Evolutionary conservation across 2,329 filamentous ascomycete genomes (phyloP), one percentile per base, ranked within the genome.

Genomic region (Clarireedia homoeocarpa): DNA sequence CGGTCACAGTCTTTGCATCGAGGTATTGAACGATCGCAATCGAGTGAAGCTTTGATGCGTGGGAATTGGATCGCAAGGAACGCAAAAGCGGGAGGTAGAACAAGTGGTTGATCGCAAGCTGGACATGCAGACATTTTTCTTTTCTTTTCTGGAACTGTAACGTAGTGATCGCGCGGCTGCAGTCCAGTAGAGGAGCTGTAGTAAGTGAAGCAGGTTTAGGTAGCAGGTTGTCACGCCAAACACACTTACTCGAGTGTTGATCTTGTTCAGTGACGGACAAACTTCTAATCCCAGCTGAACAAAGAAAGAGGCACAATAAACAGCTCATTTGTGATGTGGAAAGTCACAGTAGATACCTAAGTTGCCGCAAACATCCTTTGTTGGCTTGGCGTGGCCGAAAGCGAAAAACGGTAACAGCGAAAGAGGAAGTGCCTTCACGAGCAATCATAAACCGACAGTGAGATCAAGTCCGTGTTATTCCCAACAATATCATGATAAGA

Each of bases 1-100:
- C 61, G 53, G 34, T 67, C 63, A 53, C 66, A 68, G 5, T 61
- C 53, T 27, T 59, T 59, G 56, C 66, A 68, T 20, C 63, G 59
- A 9, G 56, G 55, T 17, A 60, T 51, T 1, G 34, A 52, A 6
- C 61, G 65, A 45, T 67, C 58, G 46, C 67, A 53, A 45, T 42
- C 23, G 34, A 49, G 36, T 44, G 59, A 53, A 53, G 55, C 39
- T 15, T 39, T 39, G 17, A 65, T 51, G 14, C 48, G 24, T 2
- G 61, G 59, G 26, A 53, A 65, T 17, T 61, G 51, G 39, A 53
- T 34, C 15, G 51, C 23, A 4, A 66, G 53, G 6, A 49, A 60
- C 27, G 47, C 39, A 15, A 65, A 26, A 1, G 59, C 39, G n/a
- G 66, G 66, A 36, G 65, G 65, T 2, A 59, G 34, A 6, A 50